phyloP scores from a whole-genome alignment of 768 basidiomycete genomes.

The Suillus occidentalis region DNA sequence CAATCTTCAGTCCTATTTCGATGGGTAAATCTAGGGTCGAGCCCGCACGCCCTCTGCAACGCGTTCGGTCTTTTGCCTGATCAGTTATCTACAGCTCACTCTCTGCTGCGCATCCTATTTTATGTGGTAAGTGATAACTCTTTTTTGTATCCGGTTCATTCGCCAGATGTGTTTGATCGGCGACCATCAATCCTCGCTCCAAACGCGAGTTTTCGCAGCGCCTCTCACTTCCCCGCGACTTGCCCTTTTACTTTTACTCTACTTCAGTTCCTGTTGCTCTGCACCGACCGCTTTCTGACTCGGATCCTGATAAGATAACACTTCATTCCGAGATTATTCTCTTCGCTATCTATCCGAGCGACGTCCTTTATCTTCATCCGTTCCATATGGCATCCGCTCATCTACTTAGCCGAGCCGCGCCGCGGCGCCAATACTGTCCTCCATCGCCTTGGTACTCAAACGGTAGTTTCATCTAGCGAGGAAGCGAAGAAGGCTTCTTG shows the following conservation, averaged over 20 bases:
- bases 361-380: neutral
- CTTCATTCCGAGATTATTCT: neutral
- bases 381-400: neutral
- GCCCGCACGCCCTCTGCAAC: conserved; percentile 6
- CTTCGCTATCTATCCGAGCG: conserved; percentile 1
- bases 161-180: conserved; percentile 4
- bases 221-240: neutral
- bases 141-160: neutral
- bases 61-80: conserved; percentile 5
- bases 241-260: neutral
- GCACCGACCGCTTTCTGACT: neutral
- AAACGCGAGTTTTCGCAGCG: conserved; percentile 1
- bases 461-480: neutral
- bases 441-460: neutral
- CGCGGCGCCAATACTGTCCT: neutral
- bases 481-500: conserved; percentile 2
- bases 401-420: conserved; percentile 4
- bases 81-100: neutral
- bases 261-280: neutral
- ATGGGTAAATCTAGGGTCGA: conserved; percentile 2
- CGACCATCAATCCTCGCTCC: conserved; percentile 2
- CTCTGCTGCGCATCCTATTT: conserved; percentile 1
- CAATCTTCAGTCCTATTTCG: neutral
- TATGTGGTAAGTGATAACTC: conserved; percentile 7
- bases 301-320: conserved; percentile 3